Percentiles rank a stretch among this genome's conserved stretches.
Conservation (phyloP, 129 eudicot species). For the Helichrysum umbraculigerum region DNA sequence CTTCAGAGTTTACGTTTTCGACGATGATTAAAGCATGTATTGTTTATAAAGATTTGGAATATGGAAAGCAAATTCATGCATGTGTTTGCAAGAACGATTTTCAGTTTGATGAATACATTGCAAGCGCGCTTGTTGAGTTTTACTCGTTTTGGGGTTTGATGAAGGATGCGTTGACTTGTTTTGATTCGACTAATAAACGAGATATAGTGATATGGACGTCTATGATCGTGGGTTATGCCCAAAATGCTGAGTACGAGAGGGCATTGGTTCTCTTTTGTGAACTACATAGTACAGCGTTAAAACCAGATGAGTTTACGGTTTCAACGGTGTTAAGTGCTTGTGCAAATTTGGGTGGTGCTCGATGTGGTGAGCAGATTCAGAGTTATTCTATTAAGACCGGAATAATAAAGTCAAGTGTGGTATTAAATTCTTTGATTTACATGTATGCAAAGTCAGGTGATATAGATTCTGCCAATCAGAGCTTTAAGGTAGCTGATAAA, state of each 20-base stretch:
- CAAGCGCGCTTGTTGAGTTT: conserved; percentile 46
- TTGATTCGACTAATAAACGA: conserved; percentile 33
- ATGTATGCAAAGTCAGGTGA: conserved; percentile 58
- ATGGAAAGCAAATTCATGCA: conserved; percentile 49
- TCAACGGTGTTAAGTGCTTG: conserved; percentile 45
- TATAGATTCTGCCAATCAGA: conserved; percentile 41
- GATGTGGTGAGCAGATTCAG: conserved; percentile 49
- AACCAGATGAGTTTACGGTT: conserved; percentile 47
- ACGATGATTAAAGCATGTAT: conserved; percentile 46
- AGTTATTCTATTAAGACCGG: conserved; percentile 47
- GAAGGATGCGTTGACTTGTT: conserved; percentile 34
- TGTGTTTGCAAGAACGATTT: conserved; percentile 43
- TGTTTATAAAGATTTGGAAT: conserved; percentile 33
- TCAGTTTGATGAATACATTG: conserved; percentile 44
- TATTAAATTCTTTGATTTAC: conserved; percentile 40
- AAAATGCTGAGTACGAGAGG: conserved; percentile 39
- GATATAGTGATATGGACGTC: conserved; percentile 55
- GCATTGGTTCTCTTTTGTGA: conserved; percentile 37
- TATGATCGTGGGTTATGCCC: conserved; percentile 44
- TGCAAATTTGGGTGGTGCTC: conserved; percentile 45
- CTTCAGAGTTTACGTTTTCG: conserved; percentile 49
- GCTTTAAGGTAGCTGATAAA: conserved; percentile 37
- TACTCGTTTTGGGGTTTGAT: conserved; percentile 33
- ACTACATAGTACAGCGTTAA: conserved; percentile 31
- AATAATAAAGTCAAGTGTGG: conserved; percentile 25